phyloP scores from a whole-genome alignment of 2,329 filamentous ascomycete species.

The Fusarium nisikadoi region DNA sequence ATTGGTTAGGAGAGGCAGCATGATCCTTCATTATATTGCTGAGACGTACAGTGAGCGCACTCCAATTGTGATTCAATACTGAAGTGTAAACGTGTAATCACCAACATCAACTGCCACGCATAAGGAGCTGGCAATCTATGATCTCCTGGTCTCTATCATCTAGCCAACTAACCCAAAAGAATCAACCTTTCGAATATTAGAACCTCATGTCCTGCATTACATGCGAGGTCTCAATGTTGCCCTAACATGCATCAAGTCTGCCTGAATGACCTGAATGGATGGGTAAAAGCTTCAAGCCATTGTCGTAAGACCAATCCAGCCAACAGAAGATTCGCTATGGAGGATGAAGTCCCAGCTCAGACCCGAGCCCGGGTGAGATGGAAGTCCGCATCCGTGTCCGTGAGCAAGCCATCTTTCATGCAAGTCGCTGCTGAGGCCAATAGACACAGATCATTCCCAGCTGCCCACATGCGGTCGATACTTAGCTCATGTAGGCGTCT shows the following conservation, averaged over 20 bases:
- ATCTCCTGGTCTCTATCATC: rapidly evolving
- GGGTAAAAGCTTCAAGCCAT: too few relatives aligned
- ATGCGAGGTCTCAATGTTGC: too few relatives aligned
- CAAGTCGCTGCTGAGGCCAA: neutral
- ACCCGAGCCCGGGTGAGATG: neutral
- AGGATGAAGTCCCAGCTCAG: neutral
- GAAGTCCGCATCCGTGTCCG: neutral
- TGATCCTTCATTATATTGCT: too few relatives aligned
- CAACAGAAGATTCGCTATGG: neutral
- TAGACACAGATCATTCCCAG: neutral
- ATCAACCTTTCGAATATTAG: too few relatives aligned
- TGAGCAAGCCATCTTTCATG: neutral
- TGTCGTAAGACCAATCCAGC: rapidly evolving
- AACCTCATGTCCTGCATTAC: too few relatives aligned
- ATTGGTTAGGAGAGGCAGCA: neutral
- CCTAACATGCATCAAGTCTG: neutral
- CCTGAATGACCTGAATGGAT: too few relatives aligned
- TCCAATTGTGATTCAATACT: too few relatives aligned
- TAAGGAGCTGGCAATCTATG: neutral
- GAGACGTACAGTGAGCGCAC: too few relatives aligned
- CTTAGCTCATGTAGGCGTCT: neutral
- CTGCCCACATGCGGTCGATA: neutral
- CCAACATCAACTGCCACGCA: too few relatives aligned
- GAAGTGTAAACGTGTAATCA: too few relatives aligned
- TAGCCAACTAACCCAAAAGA: too few relatives aligned